Percentiles rank a stretch among this genome's conserved stretches.
phyloP scores from a whole-genome alignment of 257 asterid species.

The Marsdenia floribunda region DNA sequence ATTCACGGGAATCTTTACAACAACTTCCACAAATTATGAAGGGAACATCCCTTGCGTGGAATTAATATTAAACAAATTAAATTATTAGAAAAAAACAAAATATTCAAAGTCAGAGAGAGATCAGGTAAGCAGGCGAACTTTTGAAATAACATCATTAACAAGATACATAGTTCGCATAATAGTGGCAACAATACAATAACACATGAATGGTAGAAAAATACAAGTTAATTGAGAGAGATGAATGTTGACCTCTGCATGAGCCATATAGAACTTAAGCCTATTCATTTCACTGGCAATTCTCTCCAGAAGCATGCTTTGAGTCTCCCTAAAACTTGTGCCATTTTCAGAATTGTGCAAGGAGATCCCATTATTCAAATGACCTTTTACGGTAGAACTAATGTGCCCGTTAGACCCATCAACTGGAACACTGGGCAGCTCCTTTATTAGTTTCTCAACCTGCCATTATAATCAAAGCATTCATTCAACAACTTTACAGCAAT shows the following conservation, averaged over 20 bases:
- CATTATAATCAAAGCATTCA: not conserved
- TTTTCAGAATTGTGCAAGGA: constrained; percentile 58
- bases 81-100: not conserved
- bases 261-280: constrained; percentile 76
- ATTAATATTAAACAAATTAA: not conserved
- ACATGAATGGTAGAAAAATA: not conserved
- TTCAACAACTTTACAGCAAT: not conserved
- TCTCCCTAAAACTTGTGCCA: constrained; percentile 74
- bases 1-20: not conserved
- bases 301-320: constrained; percentile 95
- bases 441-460: constrained; percentile 86
- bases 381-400: constrained; percentile 32
- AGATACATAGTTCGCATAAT: not conserved
- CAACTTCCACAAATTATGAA: not conserved
- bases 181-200: not conserved
- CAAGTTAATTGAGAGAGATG: constrained; percentile 15
- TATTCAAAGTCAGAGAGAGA: not conserved
- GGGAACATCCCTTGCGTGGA: not conserved
- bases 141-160: not conserved
- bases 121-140: not conserved
- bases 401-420: constrained; percentile 64
- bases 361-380: constrained; percentile 49
- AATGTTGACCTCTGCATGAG: constrained; percentile 72
- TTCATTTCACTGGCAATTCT: constrained; percentile 98
- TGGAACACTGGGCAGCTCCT: constrained; percentile 79